These are phyloP conservation scores for Trypanosoma mega DNA, from an alignment of 208 protist genomes.

Conservation along the genomic window DNA sequence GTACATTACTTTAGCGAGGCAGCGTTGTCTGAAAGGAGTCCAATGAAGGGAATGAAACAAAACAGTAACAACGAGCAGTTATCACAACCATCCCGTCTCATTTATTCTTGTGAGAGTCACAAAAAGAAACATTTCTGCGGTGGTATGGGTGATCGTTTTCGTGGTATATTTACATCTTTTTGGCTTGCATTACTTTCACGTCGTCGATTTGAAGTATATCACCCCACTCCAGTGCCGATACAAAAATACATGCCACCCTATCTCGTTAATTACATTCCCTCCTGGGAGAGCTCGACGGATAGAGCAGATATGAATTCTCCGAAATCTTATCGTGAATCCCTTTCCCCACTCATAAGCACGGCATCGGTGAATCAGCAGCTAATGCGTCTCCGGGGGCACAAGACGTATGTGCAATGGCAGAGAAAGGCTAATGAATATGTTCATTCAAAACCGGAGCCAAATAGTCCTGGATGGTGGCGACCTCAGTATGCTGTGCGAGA, in stretches of 20 bases:
- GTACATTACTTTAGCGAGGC: neutral
- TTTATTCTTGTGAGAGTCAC: constrained; percentile 32
- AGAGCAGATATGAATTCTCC: constrained; percentile 7
- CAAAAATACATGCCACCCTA: constrained; percentile 13
- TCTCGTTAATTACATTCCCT: constrained; percentile 22
- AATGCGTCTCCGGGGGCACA: constrained; percentile 18
- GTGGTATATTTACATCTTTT: constrained; percentile 25
- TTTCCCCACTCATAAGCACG: neutral
- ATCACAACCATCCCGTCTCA: constrained; percentile 3
- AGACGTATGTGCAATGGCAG: constrained; percentile 14
- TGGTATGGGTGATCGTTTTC: constrained; percentile 28
- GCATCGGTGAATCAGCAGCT: constrained; percentile 11
- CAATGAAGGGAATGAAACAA: neutral
- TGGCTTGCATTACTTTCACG: constrained; percentile 22
- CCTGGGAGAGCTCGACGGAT: neutral
- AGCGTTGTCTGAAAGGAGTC: too few relatives aligned
- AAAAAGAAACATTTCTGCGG: constrained; percentile 21
- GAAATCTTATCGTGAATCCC: constrained; percentile 11
- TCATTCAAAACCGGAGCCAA: neutral
- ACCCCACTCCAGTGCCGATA: constrained; percentile 17
- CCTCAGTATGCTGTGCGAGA: constrained; percentile 5
- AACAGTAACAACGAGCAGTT: too few relatives aligned
- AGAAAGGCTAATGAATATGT: constrained; percentile 10
- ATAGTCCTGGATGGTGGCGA: constrained; percentile 2
- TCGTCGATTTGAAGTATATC: constrained; percentile 22